Percentiles rank a stretch among this genome's conserved stretches.
These are phyloP conservation scores for Aureobasidium pullulans DNA, from an alignment of 2,329 filamentous ascomycete genomes.

Conservation along the genomic window DNA sequence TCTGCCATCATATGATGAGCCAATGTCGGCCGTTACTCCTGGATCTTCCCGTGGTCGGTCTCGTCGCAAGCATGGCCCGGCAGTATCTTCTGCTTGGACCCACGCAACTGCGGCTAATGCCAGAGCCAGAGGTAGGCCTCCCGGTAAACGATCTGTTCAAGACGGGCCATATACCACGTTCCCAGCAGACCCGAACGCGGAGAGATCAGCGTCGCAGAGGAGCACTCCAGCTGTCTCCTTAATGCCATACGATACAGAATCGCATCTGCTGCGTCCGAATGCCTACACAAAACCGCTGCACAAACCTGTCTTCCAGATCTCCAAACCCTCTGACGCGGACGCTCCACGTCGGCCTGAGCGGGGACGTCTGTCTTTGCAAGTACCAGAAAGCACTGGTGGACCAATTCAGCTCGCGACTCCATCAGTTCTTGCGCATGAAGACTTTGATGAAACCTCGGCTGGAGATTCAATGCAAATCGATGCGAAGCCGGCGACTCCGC, in stretches of 20 bases:
- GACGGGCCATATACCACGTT: constrained; percentile 65
- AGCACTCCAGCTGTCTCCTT: constrained; percentile 6
- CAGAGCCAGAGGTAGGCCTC: constrained; percentile 73
- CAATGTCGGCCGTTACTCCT: constrained; percentile 66
- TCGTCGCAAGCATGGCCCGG: constrained; percentile 67
- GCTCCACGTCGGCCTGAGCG: constrained; percentile 3
- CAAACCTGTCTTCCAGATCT: constrained; percentile 11
- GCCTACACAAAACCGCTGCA: constrained; percentile 22
- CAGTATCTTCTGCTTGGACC: constrained; percentile 86
- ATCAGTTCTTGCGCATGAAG: constrained; percentile 47
- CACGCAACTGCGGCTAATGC: constrained; percentile 52
- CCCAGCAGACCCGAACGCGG: constrained; percentile 48
- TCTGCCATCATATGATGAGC: constrained; percentile 47
- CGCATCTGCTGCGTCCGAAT: constrained; percentile 28
- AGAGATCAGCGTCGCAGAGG: not conserved
- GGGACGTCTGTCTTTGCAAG: constrained; percentile 40
- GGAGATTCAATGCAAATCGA: constrained; percentile 18
- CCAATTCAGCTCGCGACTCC: constrained; percentile 57
- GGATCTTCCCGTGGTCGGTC: constrained; percentile 46
- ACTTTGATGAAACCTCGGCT: constrained; percentile 23
- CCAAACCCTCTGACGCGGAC: not conserved
- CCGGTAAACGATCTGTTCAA: constrained; percentile 59
- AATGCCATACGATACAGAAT: not conserved
- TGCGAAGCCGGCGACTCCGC: not conserved
- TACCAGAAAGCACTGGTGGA: constrained; percentile 54